These are phyloP conservation scores for Pseudopediastrum boryanum DNA, from an alignment of 139 green algal genomes.

Conservation along the genomic window DNA sequence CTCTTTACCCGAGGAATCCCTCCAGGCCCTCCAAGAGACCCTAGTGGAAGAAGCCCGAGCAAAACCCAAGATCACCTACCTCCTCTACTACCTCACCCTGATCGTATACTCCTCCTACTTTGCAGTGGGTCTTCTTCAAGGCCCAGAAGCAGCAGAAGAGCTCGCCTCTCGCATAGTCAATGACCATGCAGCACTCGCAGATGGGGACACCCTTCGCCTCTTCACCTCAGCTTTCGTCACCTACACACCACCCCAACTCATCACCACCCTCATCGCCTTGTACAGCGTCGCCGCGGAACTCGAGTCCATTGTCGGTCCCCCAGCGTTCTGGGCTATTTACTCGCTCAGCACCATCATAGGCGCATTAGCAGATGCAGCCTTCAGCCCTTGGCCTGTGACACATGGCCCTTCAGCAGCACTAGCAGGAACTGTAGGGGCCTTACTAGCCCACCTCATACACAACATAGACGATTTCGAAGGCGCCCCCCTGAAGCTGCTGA, in stretches of 20 bases:
- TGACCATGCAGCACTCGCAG: constrained; percentile 25
- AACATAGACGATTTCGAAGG: no score
- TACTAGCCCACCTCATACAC: constrained; percentile 22
- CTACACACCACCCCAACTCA: not conserved
- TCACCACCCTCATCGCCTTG: constrained; percentile 10
- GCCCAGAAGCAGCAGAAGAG: constrained; percentile 16
- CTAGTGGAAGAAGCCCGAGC: no score
- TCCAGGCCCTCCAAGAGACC: no score
- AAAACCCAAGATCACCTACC: no score
- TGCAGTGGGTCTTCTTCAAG: not conserved
- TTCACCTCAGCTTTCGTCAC: constrained; percentile 31
- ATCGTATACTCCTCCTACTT: constrained; percentile 30
- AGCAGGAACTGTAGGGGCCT: constrained; percentile 4
- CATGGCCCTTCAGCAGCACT: constrained; percentile 6
- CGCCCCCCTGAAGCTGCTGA: no score
- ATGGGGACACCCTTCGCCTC: constrained; percentile 29
- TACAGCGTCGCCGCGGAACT: constrained; percentile 23
- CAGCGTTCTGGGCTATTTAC: constrained; percentile 30
- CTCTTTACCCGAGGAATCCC: no score
- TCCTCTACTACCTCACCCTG: no score
- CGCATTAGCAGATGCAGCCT: constrained; percentile 13
- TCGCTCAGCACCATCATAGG: constrained; percentile 10
- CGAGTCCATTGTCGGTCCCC: constrained; percentile 24
- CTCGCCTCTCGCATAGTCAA: constrained; percentile 9
- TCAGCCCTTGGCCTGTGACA: constrained; percentile 20